phyloP scores from a whole-genome alignment of 108 stramenopile species.

The Cylindrotheca fusiformis region DNA sequence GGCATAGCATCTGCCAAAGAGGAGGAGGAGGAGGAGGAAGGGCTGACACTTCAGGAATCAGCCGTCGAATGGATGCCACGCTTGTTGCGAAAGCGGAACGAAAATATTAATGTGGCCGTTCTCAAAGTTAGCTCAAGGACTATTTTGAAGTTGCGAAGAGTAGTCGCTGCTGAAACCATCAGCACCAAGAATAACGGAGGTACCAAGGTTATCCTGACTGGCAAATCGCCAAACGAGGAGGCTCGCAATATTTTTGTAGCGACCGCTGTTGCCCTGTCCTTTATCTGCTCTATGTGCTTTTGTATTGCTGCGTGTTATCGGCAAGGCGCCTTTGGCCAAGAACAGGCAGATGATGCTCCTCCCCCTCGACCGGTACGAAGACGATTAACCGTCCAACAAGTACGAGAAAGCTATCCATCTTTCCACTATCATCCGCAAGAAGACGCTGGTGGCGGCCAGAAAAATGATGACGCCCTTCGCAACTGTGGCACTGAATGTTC shows the following conservation, averaged over 20 bases:
- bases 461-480: neutral
- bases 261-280: conserved; percentile 10
- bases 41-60: neutral
- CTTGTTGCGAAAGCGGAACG: neutral
- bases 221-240: conserved; percentile 2
- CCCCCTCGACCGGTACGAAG: conserved; percentile 24
- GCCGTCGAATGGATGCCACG: neutral
- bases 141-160: neutral
- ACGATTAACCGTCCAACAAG: conserved; percentile 27
- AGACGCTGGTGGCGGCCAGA: neutral
- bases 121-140: conserved; percentile 25
- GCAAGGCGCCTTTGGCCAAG: neutral
- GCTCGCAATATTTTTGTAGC: conserved; percentile 18
- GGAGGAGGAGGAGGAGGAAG: conserved; percentile 7
- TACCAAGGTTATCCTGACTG: conserved; percentile 19
- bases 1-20: neutral
- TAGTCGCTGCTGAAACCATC: neutral
- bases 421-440: conserved; percentile 23
- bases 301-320: conserved; percentile 1
- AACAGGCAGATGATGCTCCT: conserved; percentile 16
- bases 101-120: conserved; percentile 26
- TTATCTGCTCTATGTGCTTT: conserved; percentile 21
- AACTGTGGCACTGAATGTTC: conserved; percentile 36
- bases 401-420: conserved; percentile 26
- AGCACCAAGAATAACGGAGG: conserved; percentile 3